Evolutionary conservation across 371 early-diverging fungal genomes (phyloP).

Genomic region (Batrachochytrium dendrobatidis): DNA sequence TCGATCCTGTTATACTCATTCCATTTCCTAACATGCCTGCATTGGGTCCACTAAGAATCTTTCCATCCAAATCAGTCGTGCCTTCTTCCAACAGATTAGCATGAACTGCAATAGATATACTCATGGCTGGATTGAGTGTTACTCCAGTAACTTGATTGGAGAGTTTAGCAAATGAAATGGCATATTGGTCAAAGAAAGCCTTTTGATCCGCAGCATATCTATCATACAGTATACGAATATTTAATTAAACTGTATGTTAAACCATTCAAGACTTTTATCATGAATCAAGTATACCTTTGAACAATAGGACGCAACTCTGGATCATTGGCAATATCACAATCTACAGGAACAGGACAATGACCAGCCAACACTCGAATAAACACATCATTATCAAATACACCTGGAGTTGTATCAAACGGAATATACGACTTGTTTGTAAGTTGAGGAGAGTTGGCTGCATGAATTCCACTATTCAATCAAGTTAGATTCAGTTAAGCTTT

Average conservation of each 20-base stretch:
- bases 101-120: constrained; percentile 10
- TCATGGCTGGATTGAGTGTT: constrained; percentile 1
- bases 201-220: constrained; percentile 12
- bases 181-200: constrained; percentile 20
- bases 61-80: background rate
- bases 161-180: constrained; percentile 13
- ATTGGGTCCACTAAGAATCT: background rate
- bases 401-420: constrained; percentile 34
- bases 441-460: constrained; percentile 18
- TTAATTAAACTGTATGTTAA: too few relatives aligned
- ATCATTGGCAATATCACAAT: constrained; percentile 24
- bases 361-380: constrained; percentile 21
- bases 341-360: constrained; percentile 20
- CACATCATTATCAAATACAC: constrained; percentile 32
- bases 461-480: constrained; percentile 13
- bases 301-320: constrained; percentile 12
- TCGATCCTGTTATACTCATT: too few relatives aligned
- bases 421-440: constrained; percentile 22
- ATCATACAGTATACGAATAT: constrained; percentile 3
- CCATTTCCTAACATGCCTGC: too few relatives aligned
- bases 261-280: too few relatives aligned
- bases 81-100: constrained; percentile 12
- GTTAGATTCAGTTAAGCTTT: background rate
- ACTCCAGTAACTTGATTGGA: background rate
- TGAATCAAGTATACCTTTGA: too few relatives aligned